Conservation (phyloP, 345 rosid species). For the Citrus glauca region DNA sequence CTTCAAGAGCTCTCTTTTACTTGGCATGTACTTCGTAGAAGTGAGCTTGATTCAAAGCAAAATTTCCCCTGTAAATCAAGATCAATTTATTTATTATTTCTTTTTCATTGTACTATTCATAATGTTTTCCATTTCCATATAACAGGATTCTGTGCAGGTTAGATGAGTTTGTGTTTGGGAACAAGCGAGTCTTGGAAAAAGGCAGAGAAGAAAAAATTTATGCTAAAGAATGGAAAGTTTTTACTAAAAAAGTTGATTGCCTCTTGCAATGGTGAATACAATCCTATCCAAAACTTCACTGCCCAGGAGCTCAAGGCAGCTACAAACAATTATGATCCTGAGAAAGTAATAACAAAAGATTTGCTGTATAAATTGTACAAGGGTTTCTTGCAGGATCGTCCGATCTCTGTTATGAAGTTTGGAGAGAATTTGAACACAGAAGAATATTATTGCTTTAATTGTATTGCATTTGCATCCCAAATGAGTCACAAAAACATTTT, state of each 20-base stretch:
- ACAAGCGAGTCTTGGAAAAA: not conserved
- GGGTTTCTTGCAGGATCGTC: conserved; percentile 7
- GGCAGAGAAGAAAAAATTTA: not conserved
- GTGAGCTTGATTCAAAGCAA: too few relatives aligned
- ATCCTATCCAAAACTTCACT: conserved; percentile 8
- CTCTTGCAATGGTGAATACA: conserved; percentile 11
- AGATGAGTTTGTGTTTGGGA: not conserved
- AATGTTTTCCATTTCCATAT: too few relatives aligned
- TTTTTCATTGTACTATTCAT: too few relatives aligned
- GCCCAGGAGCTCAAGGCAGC: conserved; percentile 9
- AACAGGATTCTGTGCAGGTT: not conserved
- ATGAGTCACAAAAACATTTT: not conserved
- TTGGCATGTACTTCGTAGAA: too few relatives aligned
- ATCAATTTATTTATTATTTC: too few relatives aligned
- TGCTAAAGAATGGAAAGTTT: conserved; percentile 5
- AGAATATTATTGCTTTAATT: not conserved
- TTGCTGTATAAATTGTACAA: not conserved
- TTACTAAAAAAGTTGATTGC: conserved; percentile 12
- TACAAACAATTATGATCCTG: not conserved
- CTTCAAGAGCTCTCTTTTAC: too few relatives aligned
- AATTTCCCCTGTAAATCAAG: too few relatives aligned
- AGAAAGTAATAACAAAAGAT: not conserved
- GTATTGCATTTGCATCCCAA: not conserved
- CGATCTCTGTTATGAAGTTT: conserved; percentile 6
- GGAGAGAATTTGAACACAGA: not conserved